Percentiles rank a stretch among this genome's conserved stretches.
Conservation (phyloP, 164 flowering plant species). For the Stephania japonica region DNA sequence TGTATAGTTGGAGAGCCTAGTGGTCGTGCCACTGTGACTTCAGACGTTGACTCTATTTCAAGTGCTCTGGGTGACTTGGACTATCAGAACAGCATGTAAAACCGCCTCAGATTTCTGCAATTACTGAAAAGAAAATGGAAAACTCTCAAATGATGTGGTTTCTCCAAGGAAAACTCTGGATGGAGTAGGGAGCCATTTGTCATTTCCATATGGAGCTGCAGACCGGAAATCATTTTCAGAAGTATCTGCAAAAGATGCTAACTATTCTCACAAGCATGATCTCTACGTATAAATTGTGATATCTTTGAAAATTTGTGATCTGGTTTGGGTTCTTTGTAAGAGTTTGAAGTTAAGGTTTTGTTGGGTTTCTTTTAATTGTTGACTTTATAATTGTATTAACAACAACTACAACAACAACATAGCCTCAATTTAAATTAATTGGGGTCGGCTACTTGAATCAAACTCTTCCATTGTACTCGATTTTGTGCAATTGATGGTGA, state of each 20-base stretch:
- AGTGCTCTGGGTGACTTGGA: slow-evolving; percentile 24
- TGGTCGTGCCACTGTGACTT: slow-evolving; percentile 49
- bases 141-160: slow-evolving; percentile 30
- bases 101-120: slow-evolving; percentile 46
- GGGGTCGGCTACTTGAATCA: too few relatives aligned
- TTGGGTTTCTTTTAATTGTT: too few relatives aligned
- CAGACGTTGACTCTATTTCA: slow-evolving; percentile 49
- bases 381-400: too few relatives aligned
- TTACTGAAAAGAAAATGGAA: slow-evolving; percentile 57
- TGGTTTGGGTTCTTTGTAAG: too few relatives aligned
- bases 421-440: too few relatives aligned
- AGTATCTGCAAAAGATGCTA: slow-evolving; percentile 31
- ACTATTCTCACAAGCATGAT: too few relatives aligned
- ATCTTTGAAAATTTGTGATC: too few relatives aligned
- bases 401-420: too few relatives aligned
- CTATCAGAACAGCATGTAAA: slow-evolving; percentile 42
- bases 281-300: too few relatives aligned
- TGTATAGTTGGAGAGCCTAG: slow-evolving; percentile 47
- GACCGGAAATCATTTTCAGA: slow-evolving; percentile 33
- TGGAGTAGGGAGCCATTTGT: slow-evolving; percentile 35
- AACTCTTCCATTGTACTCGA: too few relatives aligned
- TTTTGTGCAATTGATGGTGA: too few relatives aligned
- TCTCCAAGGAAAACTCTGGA: slow-evolving; percentile 39
- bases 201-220: slow-evolving; percentile 36
- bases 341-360: too few relatives aligned